These are phyloP conservation scores for Neopestalotiopsis sp. DNA, from an alignment of 2,329 filamentous ascomycete genomes.

Conservation along the genomic window DNA sequence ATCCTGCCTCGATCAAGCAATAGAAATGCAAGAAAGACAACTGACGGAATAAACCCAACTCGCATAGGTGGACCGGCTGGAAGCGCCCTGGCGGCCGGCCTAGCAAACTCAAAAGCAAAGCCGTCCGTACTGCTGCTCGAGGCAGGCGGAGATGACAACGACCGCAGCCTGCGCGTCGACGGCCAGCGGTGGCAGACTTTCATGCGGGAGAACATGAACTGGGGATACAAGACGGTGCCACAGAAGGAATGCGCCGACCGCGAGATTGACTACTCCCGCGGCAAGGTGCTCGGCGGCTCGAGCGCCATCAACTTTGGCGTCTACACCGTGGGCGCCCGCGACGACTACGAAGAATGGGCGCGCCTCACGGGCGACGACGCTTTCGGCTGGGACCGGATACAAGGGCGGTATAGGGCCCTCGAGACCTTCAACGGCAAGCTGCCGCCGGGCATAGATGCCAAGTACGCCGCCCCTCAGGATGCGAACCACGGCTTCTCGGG, in stretches of 20 bases:
- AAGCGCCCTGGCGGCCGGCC: conserved; percentile 56
- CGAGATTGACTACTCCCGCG: conserved; percentile 54
- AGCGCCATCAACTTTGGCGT: conserved; percentile 61
- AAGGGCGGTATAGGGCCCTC: conserved; percentile 55
- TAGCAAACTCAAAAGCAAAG: conserved; percentile 51
- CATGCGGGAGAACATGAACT: conserved; percentile 54
- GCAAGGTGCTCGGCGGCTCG: conserved; percentile 56
- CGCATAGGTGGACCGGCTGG: conserved; percentile 65
- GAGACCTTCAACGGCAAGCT: conserved; percentile 57
- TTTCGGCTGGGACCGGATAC: conserved; percentile 60
- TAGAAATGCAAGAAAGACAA: background rate
- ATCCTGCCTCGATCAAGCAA: background rate
- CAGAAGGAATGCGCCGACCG: conserved; percentile 50
- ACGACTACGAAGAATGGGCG: conserved; percentile 69
- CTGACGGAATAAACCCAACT: background rate
- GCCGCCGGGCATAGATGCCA: conserved; percentile 41
- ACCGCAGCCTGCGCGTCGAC: conserved; percentile 51
- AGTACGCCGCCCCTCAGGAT: conserved; percentile 52
- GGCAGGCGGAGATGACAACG: conserved; percentile 58
- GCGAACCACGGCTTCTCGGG: conserved; percentile 56
- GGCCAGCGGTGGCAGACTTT: conserved; percentile 63
- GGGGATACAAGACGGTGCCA: conserved; percentile 55
- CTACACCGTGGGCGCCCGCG: conserved; percentile 59
- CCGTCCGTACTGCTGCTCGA: conserved; percentile 66
- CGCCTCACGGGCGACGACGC: conserved; percentile 57